A percentile compares a stretch with the other conserved stretches of the same genome.
Evolutionary conservation across 768 basidiomycete species (phyloP).

Genomic region (Xerocomellus chrysenteron): DNA sequence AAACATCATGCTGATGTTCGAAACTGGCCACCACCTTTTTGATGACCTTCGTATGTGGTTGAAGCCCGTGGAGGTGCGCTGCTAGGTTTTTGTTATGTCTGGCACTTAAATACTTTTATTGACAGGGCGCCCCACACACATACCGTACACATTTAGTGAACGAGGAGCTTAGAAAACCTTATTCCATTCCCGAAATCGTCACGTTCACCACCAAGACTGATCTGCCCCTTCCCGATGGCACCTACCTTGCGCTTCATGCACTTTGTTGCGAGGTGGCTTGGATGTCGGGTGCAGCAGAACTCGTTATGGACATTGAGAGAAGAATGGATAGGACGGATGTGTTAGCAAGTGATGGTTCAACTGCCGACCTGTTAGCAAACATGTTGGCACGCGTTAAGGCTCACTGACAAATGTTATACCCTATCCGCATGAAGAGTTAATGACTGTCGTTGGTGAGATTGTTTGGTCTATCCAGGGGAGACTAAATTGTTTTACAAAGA

Average conservation of each 20-base stretch:
- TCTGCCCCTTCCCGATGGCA: not conserved
- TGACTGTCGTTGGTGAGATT: no score
- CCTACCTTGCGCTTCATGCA: not conserved
- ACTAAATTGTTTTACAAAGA: no score
- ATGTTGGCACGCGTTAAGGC: no score
- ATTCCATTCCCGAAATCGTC: no score
- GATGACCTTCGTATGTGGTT: not conserved
- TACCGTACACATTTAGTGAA: not conserved
- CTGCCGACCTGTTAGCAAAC: no score
- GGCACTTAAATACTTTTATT: not conserved
- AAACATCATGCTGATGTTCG: no score
- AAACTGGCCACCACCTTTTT: not conserved
- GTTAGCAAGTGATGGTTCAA: no score
- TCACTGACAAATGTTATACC: no score
- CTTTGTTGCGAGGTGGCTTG: not conserved
- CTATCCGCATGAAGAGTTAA: no score
- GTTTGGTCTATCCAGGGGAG: no score
- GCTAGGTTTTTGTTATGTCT: not conserved
- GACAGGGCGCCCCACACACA: not conserved
- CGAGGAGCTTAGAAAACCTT: not conserved
- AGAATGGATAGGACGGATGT: no score
- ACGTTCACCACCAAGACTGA: not conserved
- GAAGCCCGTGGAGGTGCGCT: not conserved
- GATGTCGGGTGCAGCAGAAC: not conserved
- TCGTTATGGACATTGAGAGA: not conserved